A percentile compares a stretch with the other conserved stretches of the same genome.
Conservation (phyloP, 495 filamentous ascomycete species). For the Copromyces sp. region DNA sequence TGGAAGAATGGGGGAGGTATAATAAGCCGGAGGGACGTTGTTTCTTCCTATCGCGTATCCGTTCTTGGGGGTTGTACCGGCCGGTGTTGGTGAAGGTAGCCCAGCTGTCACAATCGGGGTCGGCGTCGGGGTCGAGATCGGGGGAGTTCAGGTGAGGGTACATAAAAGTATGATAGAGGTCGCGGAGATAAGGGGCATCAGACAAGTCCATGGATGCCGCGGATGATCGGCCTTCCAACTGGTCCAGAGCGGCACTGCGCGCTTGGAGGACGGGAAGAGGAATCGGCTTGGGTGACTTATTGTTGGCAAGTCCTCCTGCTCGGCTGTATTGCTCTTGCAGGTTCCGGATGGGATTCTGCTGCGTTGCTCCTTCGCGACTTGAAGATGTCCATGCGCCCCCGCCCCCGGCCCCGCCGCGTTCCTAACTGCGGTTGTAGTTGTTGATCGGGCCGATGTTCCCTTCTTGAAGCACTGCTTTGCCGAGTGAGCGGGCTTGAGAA, state of each 20-base stretch:
- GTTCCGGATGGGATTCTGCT: background rate
- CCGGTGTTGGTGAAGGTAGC: background rate
- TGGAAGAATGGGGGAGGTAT: background rate
- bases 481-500: background rate
- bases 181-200: background rate
- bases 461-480: background rate
- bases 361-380: background rate
- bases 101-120: background rate
- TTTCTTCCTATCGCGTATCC: background rate
- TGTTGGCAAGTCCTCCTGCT: background rate
- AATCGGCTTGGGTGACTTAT: background rate
- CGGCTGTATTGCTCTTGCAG: background rate
- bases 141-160: background rate
- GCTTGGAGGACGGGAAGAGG: background rate
- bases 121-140: background rate
- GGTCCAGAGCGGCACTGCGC: background rate
- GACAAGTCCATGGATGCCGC: background rate
- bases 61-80: background rate
- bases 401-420: background rate
- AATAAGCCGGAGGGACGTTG: background rate
- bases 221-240: background rate
- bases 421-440: slow-evolving; percentile 1
- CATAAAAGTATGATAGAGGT: background rate
- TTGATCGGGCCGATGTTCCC: background rate
- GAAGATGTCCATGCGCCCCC: background rate